Conservation (phyloP, 345 rosid genomes). For the Iberis pinnata region DNA sequence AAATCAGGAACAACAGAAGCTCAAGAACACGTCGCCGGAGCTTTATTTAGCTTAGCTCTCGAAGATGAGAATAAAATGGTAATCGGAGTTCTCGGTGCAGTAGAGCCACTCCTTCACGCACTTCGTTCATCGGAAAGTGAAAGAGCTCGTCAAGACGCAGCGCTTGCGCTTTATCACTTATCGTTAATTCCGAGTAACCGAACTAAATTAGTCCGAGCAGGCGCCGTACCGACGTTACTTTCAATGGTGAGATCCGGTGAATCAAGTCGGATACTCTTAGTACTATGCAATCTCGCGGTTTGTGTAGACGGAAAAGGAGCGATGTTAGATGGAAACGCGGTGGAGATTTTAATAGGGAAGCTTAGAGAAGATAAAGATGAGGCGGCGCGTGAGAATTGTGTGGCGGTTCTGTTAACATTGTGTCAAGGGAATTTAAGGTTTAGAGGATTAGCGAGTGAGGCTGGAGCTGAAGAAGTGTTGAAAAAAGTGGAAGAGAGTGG, state of each 20-base stretch:
- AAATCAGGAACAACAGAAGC: constrained; percentile 72
- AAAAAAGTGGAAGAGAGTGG: constrained; percentile 46
- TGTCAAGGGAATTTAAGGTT: constrained; percentile 74
- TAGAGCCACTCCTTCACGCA: constrained; percentile 68
- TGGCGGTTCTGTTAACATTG: constrained; percentile 51
- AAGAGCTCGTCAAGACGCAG: constrained; percentile 57
- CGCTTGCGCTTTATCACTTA: constrained; percentile 66
- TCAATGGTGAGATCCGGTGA: constrained; percentile 53
- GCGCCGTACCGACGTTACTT: constrained; percentile 54
- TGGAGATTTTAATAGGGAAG: constrained; percentile 48
- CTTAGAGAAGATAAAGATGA: constrained; percentile 42
- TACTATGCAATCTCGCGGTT: constrained; percentile 65
- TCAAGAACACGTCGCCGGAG: constrained; percentile 78
- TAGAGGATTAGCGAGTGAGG: constrained; percentile 66
- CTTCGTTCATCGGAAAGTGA: constrained; percentile 57
- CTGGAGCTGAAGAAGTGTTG: constrained; percentile 49
- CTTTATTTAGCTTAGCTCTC: constrained; percentile 67
- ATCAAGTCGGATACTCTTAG: constrained; percentile 44
- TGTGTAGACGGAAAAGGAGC: constrained; percentile 60
- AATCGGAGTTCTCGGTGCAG: constrained; percentile 77
- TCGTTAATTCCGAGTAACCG: constrained; percentile 62
- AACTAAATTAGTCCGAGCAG: constrained; percentile 53
- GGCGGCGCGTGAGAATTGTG: constrained; percentile 57
- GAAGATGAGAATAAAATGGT: constrained; percentile 86
- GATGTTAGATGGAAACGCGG: constrained; percentile 65